Evolutionary conservation across 257 asterid genomes (phyloP), one percentile per base, ranked within the genome.

Genomic region (Orobanche coerulescens): DNA sequence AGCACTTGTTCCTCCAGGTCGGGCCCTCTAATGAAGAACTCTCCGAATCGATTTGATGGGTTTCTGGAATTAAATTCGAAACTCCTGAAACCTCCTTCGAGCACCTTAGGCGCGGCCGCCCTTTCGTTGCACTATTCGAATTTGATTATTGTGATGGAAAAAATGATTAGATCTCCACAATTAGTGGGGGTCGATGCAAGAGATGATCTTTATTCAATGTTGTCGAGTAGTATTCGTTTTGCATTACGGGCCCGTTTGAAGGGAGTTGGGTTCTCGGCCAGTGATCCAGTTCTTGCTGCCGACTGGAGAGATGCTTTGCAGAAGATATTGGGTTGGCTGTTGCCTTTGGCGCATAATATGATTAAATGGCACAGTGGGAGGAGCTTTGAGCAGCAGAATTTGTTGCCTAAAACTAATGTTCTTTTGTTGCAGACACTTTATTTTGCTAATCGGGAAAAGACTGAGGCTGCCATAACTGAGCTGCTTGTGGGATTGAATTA

Each of bases 401-500:
- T 77, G 67, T 66, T 80, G 42, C 86, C 88, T 0, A 84, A 82
- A 43, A 83, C 89, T 3, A 83, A 89, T 42, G 95, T 89, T 30
- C 80, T 84, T 6, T 54, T 84, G 64, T 61, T 93, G 31, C 97
- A 89, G 54, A 89, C 95, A 0, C 73, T 93, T 16, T 73, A 67
- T 31, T 93, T 86, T 39, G 98, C 98, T 0, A 84, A 86, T 49
- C 95, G 73, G 57, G 88, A 89, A 4, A 93, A 89, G 78, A 76
- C 96, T 0, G 98, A 93, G 67, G 98, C 96, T 2, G 98, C 98
- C 79, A 86, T 93, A 22, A 93, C 98, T 0, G 98, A 93, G 81
- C 72, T 93, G 24, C 86, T 93, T 5, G 97, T 93, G 11, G 98
- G 98, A 0, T 73, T 93, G 74, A 93, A 93, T 30, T 93, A 86